phyloP scores from a whole-genome alignment of 441 rosid species.

The Viola pubescens region DNA sequence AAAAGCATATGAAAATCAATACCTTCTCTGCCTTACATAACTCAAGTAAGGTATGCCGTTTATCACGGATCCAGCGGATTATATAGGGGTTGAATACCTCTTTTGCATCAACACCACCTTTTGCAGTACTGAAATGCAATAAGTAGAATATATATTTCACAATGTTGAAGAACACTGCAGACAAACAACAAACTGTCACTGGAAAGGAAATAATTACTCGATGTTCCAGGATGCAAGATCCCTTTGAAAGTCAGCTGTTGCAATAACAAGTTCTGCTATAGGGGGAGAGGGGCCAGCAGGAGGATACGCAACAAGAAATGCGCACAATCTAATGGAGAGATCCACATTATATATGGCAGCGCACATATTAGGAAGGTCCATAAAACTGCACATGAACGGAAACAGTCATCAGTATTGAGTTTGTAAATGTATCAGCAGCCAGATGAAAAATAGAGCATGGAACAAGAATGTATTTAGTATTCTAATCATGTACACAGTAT shows the following conservation, averaged over 20 bases:
- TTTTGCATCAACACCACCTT: slow-evolving; percentile 84
- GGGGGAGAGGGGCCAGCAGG: slow-evolving; percentile 79
- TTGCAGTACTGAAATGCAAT: slow-evolving; percentile 45
- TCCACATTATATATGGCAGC: slow-evolving; percentile 74
- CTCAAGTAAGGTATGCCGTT: slow-evolving; percentile 58
- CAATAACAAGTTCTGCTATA: slow-evolving; percentile 73
- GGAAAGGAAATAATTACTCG: slow-evolving; percentile 30
- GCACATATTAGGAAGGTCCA: slow-evolving; percentile 85
- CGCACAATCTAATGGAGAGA: slow-evolving; percentile 60
- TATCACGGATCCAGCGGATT: slow-evolving; percentile 77
- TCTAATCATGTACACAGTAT: not conserved
- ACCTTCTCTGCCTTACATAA: slow-evolving; percentile 83
- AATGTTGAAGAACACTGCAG: not conserved
- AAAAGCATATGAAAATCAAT: slow-evolving; percentile 11
- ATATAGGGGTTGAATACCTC: slow-evolving; percentile 73
- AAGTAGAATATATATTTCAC: slow-evolving; percentile 17
- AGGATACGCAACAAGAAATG: slow-evolving; percentile 73
- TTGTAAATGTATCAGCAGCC: no score
- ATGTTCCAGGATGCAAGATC: slow-evolving; percentile 80
- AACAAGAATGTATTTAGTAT: not conserved
- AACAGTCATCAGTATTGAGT: slow-evolving; percentile 6
- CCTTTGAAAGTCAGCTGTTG: slow-evolving; percentile 86
- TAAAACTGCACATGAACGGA: slow-evolving; percentile 46
- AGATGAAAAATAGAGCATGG: not conserved
- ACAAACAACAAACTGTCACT: not conserved